phyloP scores from a whole-genome alignment of 208 protist species.

The Acanthamoeba lenticulata region DNA sequence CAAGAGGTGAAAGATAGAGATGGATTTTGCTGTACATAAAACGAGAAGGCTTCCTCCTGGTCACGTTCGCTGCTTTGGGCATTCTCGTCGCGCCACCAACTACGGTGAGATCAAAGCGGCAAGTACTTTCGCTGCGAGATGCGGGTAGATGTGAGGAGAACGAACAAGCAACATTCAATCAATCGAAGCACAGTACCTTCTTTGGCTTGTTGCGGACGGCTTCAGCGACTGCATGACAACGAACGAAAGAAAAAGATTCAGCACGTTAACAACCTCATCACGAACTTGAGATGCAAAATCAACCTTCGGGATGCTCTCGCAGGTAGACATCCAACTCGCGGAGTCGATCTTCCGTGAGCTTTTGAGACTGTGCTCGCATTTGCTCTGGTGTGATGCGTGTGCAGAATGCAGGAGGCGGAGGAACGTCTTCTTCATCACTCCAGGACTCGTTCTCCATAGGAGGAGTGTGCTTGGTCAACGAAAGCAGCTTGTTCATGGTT shows the following conservation, averaged over 20 bases:
- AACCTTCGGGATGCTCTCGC: background rate
- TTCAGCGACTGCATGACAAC: background rate
- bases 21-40: no score
- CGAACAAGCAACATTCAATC: background rate
- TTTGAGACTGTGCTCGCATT: background rate
- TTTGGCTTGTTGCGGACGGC: conserved; percentile 4
- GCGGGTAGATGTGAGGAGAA: background rate
- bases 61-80: background rate
- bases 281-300: background rate
- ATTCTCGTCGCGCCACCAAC: no score
- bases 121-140: background rate
- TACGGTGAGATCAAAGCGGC: background rate
- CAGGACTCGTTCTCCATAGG: background rate
- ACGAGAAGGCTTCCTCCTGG: background rate
- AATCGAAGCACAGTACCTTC: background rate
- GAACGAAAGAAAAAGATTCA: no score
- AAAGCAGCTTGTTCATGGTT: background rate
- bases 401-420: background rate
- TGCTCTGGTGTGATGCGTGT: background rate
- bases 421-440: background rate
- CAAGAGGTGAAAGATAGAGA: no score
- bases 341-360: background rate
- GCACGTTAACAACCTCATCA: no score
- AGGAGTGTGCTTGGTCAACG: no score
- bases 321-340: background rate